Conservation (phyloP, 495 filamentous ascomycete genomes). For the Eremomyces bilateralis region DNA sequence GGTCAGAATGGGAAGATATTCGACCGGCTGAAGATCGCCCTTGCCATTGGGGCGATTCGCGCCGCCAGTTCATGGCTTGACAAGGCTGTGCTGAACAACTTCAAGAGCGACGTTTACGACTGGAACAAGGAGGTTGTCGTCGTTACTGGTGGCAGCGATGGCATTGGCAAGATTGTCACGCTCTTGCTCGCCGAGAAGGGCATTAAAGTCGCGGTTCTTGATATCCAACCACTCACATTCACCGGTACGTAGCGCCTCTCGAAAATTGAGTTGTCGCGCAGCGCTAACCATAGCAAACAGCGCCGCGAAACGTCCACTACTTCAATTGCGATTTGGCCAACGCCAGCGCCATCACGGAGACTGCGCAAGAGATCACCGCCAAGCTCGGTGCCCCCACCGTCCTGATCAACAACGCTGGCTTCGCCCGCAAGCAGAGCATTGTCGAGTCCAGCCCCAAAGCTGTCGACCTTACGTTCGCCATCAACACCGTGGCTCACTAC, state of each 20-base stretch:
- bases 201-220: conserved; percentile 45
- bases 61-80: conserved; percentile 29
- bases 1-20: conserved; percentile 25
- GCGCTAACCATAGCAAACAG: conserved; percentile 3
- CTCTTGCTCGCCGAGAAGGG: conserved; percentile 32
- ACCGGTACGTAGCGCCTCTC: conserved; percentile 20
- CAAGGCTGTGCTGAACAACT: conserved; percentile 35
- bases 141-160: conserved; percentile 48
- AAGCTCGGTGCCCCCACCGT: conserved; percentile 39
- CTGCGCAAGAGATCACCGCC: conserved; percentile 2
- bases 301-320: conserved; percentile 10
- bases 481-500: conserved; percentile 52
- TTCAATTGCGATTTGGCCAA: conserved; percentile 11
- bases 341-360: conserved; percentile 4
- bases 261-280: conserved; percentile 1
- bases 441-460: conserved; percentile 32
- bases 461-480: conserved; percentile 43
- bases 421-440: conserved; percentile 37
- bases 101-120: conserved; percentile 35
- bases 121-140: conserved; percentile 50
- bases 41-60: conserved; percentile 7
- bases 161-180: conserved; percentile 42
- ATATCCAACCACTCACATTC: conserved; percentile 38
- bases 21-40: conserved; percentile 13
- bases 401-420: conserved; percentile 57